Conservation (phyloP, 164 flowering plant genomes). For the Stephania japonica region DNA sequence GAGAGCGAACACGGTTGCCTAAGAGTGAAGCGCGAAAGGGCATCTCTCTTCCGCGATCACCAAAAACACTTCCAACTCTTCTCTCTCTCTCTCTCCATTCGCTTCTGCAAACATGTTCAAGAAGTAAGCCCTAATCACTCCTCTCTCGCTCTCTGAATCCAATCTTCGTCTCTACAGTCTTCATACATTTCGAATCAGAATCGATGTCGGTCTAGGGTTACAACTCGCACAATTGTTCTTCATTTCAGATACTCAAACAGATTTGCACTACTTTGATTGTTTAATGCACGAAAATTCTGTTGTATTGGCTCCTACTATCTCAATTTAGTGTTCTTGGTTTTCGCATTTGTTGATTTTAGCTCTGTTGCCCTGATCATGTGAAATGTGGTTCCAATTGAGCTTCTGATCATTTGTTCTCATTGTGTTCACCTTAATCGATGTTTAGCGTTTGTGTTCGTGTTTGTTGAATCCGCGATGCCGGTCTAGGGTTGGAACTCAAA, state of each 20-base stretch:
- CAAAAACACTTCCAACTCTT: too few relatives aligned
- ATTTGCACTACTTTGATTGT: neutral
- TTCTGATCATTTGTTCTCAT: too few relatives aligned
- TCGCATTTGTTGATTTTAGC: too few relatives aligned
- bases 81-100: neutral
- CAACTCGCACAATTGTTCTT: neutral
- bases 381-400: too few relatives aligned
- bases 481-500: neutral
- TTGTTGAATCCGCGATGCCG: neutral
- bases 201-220: neutral
- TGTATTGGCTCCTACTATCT: neutral
- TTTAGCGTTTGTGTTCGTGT: neutral
- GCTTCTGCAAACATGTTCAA: slow-evolving; percentile 23
- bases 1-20: neutral
- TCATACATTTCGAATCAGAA: neutral
- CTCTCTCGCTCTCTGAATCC: slow-evolving; percentile 2
- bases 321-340: too few relatives aligned
- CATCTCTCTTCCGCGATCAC: too few relatives aligned
- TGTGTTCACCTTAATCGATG: neutral
- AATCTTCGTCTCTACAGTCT: neutral
- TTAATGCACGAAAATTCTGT: neutral
- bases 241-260: too few relatives aligned
- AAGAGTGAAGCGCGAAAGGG: neutral
- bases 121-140: slow-evolving; percentile 15
- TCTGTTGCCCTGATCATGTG: neutral